Evolutionary conservation across 2,329 filamentous ascomycete genomes (phyloP).

Genomic region (Botrytis fragariae): DNA sequence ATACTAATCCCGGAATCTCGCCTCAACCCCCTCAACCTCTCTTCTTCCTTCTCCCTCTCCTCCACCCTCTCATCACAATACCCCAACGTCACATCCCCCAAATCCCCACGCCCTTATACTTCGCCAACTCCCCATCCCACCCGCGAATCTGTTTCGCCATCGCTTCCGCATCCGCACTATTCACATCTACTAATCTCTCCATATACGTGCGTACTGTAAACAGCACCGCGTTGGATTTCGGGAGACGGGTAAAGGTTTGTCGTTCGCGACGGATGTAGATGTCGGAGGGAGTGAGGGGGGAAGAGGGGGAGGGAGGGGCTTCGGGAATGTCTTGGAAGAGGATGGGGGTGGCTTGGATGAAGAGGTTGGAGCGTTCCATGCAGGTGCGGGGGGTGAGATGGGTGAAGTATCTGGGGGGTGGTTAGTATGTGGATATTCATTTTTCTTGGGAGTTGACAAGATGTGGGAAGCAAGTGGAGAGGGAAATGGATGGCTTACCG

Average conservation of each 20-base stretch:
- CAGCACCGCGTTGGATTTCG: slow-evolving; percentile 45
- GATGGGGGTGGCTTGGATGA: slow-evolving; percentile 48
- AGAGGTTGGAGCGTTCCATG: slow-evolving; percentile 51
- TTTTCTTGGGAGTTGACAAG: slow-evolving; percentile 23
- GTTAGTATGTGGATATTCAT: slow-evolving; percentile 16
- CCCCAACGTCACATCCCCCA: slow-evolving; percentile 38
- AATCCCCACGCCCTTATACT: slow-evolving; percentile 45
- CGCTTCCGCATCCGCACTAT: slow-evolving; percentile 42
- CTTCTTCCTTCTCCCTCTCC: neutral
- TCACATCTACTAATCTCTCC: slow-evolving; percentile 42
- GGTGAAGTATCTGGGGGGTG: slow-evolving; percentile 42
- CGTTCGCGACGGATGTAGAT: slow-evolving; percentile 49
- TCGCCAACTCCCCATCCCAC: slow-evolving; percentile 45
- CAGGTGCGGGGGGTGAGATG: slow-evolving; percentile 44
- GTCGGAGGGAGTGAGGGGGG: slow-evolving; percentile 35
- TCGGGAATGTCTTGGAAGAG: slow-evolving; percentile 47
- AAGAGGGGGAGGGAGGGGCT: slow-evolving; percentile 36
- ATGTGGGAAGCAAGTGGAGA: rapidly evolving
- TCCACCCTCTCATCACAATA: slow-evolving; percentile 25
- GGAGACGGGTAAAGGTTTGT: slow-evolving; percentile 49
- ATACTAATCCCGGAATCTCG: neutral
- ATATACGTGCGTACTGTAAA: slow-evolving; percentile 51
- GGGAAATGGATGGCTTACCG: slow-evolving; percentile 35
- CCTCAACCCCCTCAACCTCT: neutral
- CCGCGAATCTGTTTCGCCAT: slow-evolving; percentile 45